A percentile compares a stretch with the other conserved stretches of the same genome.
Evolutionary conservation across 805 yeast species (phyloP).

Genomic region (Candida pseudoglaebosa): DNA sequence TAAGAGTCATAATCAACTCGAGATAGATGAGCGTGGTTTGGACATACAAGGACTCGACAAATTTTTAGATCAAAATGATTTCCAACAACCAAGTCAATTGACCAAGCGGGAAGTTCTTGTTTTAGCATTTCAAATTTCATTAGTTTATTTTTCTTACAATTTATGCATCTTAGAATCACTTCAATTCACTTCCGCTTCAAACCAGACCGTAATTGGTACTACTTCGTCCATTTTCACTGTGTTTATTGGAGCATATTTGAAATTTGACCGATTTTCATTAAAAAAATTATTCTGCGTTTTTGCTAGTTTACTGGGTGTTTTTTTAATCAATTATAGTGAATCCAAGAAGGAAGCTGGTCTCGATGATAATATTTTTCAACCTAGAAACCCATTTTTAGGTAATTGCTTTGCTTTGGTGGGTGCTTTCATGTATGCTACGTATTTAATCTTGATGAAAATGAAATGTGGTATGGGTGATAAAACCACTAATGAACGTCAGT

Average conservation of each 20-base stretch:
- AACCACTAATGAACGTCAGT: conserved; percentile 42
- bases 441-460: conserved; percentile 40
- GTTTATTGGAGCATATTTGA: conserved; percentile 36
- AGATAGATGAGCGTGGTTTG: background rate
- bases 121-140: conserved; percentile 37
- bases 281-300: conserved; percentile 41
- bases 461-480: conserved; percentile 41
- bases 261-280: conserved; percentile 39
- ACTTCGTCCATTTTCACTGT: conserved; percentile 50
- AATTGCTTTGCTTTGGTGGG: conserved; percentile 42
- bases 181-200: conserved; percentile 50
- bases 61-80: conserved; percentile 4
- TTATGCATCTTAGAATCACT: conserved; percentile 39
- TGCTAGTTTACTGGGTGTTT: conserved; percentile 45
- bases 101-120: conserved; percentile 25
- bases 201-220: conserved; percentile 48
- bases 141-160: conserved; percentile 41
- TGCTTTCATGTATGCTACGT: conserved; percentile 45
- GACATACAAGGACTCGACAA: conserved; percentile 8
- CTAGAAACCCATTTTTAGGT: conserved; percentile 41
- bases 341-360: conserved; percentile 14
- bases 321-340: conserved; percentile 40
- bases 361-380: conserved; percentile 22
- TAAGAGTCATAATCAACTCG: background rate
- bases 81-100: conserved; percentile 15